Percentiles rank a stretch among this genome's conserved stretches.
Conservation (phyloP, 495 filamentous ascomycete genomes). For the Echria macrotheca region DNA sequence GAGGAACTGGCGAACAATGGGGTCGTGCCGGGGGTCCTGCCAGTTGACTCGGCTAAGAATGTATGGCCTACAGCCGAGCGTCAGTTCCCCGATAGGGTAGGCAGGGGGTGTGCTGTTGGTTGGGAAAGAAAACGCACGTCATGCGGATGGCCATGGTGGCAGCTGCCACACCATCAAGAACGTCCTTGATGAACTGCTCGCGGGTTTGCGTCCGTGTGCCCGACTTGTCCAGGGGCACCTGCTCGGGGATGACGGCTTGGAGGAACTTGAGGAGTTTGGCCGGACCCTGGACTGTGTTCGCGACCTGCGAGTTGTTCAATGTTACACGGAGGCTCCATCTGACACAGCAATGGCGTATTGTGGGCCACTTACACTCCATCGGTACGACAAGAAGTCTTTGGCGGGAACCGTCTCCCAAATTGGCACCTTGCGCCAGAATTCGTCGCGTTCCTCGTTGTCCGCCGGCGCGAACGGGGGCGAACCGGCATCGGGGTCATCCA, state of each 20-base stretch:
- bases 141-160: slow-evolving; percentile 52
- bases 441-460: slow-evolving; percentile 15
- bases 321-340: slow-evolving; percentile 2
- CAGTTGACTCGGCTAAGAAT: slow-evolving; percentile 50
- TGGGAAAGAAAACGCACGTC: slow-evolving; percentile 27
- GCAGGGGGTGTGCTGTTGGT: not conserved
- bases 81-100: slow-evolving; percentile 10
- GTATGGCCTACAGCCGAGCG: slow-evolving; percentile 41
- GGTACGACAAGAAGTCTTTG: slow-evolving; percentile 40
- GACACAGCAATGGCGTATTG: not conserved
- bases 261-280: slow-evolving; percentile 40
- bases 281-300: slow-evolving; percentile 37
- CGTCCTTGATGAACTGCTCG: slow-evolving; percentile 47
- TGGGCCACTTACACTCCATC: slow-evolving; percentile 40
- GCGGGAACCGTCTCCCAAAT: slow-evolving; percentile 39
- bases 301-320: slow-evolving; percentile 14
- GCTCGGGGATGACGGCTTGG: slow-evolving; percentile 37
- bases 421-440: slow-evolving; percentile 42
- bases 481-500: not conserved
- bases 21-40: slow-evolving; percentile 49
- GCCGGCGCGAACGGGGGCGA: slow-evolving; percentile 8
- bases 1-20: slow-evolving; percentile 50
- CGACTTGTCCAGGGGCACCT: slow-evolving; percentile 30
- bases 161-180: slow-evolving; percentile 39
- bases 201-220: slow-evolving; percentile 34